A percentile compares a stretch with the other conserved stretches of the same genome.
These are phyloP conservation scores for Penicillium samsonianum DNA, from an alignment of 495 filamentous ascomycete genomes.

Conservation along the genomic window DNA sequence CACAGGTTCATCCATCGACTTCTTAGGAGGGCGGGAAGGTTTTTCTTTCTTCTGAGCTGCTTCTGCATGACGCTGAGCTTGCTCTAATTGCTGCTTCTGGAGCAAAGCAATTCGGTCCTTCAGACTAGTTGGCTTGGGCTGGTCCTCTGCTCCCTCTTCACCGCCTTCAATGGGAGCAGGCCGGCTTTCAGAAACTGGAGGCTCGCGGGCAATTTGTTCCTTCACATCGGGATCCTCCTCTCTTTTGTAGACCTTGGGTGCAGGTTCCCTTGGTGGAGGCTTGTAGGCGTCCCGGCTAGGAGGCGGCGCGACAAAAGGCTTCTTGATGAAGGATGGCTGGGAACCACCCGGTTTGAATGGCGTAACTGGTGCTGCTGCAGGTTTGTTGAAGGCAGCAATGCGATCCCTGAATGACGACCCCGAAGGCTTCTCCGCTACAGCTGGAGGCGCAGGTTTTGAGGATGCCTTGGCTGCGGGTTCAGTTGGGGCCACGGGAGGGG, in stretches of 20 bases:
- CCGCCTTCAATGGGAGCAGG: slow-evolving; percentile 53
- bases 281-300: slow-evolving; percentile 92
- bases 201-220: slow-evolving; percentile 54
- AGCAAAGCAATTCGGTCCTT: slow-evolving; percentile 93
- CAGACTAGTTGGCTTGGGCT: slow-evolving; percentile 85
- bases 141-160: slow-evolving; percentile 63
- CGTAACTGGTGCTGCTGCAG: slow-evolving; percentile 77
- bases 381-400: slow-evolving; percentile 94
- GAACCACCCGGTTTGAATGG: slow-evolving; percentile 79
- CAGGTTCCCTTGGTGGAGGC: slow-evolving; percentile 66
- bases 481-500: slow-evolving; percentile 30
- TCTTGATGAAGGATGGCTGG: slow-evolving; percentile 81
- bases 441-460: slow-evolving; percentile 55
- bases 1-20: slow-evolving; percentile 61
- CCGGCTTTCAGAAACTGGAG: slow-evolving; percentile 53
- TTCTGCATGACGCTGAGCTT: slow-evolving; percentile 77
- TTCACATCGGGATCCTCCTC: slow-evolving; percentile 87
- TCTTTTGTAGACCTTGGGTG: slow-evolving; percentile 76
- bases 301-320: slow-evolving; percentile 96
- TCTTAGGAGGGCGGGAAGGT: slow-evolving; percentile 77
- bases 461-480: slow-evolving; percentile 47
- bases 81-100: slow-evolving; percentile 91
- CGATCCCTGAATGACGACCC: slow-evolving; percentile 85
- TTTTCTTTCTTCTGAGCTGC: slow-evolving; percentile 84
- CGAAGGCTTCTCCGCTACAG: slow-evolving; percentile 74